Conservation (phyloP, 2,329 filamentous ascomycete species). For the Byssothecium circinans region DNA sequence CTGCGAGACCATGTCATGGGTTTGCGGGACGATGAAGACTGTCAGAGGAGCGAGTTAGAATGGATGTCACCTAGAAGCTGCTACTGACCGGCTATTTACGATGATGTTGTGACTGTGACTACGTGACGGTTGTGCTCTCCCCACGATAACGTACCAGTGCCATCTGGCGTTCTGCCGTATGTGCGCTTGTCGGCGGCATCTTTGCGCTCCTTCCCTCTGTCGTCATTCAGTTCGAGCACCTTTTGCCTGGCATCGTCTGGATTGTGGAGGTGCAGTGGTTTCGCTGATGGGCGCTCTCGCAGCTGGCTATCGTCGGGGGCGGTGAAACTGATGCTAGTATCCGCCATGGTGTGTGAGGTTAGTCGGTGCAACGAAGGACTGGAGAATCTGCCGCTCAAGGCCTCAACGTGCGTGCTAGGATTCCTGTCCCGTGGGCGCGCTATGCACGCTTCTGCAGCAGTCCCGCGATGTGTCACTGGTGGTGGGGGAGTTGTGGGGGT, state of each 20-base stretch:
- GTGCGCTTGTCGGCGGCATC: constrained; percentile 69
- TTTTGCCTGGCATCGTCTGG: constrained; percentile 48
- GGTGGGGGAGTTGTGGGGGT: constrained; percentile 6
- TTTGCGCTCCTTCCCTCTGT: constrained; percentile 51
- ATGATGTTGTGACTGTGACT: neutral
- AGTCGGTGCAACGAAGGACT: constrained; percentile 14
- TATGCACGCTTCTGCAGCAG: neutral
- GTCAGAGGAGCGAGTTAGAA: constrained; percentile 20
- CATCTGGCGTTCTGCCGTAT: constrained; percentile 87
- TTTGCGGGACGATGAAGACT: constrained; percentile 96
- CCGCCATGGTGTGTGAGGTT: constrained; percentile 29
- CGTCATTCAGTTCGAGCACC: constrained; percentile 54
- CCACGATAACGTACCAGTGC: constrained; percentile 70
- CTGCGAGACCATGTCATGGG: constrained; percentile 99
- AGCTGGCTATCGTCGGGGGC: constrained; percentile 33
- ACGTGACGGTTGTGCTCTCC: neutral
- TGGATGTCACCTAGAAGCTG: constrained; percentile 4
- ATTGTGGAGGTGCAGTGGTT: constrained; percentile 29
- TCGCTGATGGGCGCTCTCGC: constrained; percentile 33
- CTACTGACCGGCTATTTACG: constrained; percentile 3
- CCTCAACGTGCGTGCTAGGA: constrained; percentile 24
- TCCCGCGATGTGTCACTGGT: constrained; percentile 8
- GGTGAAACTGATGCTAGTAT: constrained; percentile 13
- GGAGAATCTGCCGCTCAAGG: no score
- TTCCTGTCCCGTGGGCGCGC: constrained; percentile 10